Evolutionary conservation across 768 basidiomycete genomes (phyloP), one percentile per base, ranked within the genome.

Genomic region (Suillus americanus): DNA sequence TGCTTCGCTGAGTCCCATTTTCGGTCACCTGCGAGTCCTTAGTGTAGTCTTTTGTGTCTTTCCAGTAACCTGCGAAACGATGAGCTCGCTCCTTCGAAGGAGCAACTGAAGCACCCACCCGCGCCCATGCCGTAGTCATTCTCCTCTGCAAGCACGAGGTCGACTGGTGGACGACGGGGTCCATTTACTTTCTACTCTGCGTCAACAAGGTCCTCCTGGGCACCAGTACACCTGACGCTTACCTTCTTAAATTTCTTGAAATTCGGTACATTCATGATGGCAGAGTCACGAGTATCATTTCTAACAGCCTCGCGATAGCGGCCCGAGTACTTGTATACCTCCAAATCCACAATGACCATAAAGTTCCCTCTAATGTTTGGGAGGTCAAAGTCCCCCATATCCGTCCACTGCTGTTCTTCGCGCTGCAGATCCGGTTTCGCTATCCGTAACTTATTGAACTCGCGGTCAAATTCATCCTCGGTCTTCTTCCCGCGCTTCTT

Each of bases 191-290:
- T 80, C 80, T 81, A 62, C 18, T 23, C 37, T 40, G 46, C 50
- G 12, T 16, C 50, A 65, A 20, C 25, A 41, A 59, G 5, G 20
- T 30, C 28, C n/a, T 25, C 16, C 40, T 20, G 25, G 60, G 35
- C 18, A 48, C 6, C 5, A 41, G 30, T 23, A 30, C 28, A 41
- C 14, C 6, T 40, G 30, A 60, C 3, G 67, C 80, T 37, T n/a
- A 87, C 89, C 83, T 86, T 87, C 67, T 85, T 90, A 69, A 93
- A 94, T 73, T 88, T 92, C 72, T 94, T 94, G 75, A 87, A 92
- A 70, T 94, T 86, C 0, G 84, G 83, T 55, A 79, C 77, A 2
- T 84, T 82, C 78, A 10, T 70, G 63, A 10, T 40, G 45, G 4
- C 61, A 86, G 83, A 85, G 23, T 13, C 79, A 72, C 3, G 73